Percentiles rank a stretch among this genome's conserved stretches.
Evolutionary conservation across 352 stramenopile species (phyloP).

Genomic region (Globisporangium apiculatum): DNA sequence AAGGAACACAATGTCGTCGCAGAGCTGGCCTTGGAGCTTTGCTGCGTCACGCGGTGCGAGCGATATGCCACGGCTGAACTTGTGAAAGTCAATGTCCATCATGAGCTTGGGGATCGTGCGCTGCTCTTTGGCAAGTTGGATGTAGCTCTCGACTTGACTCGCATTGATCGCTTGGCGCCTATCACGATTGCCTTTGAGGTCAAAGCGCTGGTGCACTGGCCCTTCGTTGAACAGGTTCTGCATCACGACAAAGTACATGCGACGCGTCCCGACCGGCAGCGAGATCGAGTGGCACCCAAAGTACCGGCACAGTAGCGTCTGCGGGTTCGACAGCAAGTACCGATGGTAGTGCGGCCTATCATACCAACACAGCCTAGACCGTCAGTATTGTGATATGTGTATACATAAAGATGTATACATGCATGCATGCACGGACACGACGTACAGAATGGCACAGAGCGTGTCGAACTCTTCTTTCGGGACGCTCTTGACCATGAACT

Average conservation of each 20-base stretch:
- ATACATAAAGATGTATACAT: background rate
- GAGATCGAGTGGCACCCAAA: constrained; percentile 85
- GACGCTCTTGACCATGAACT: constrained; percentile 87
- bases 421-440: background rate
- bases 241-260: constrained; percentile 89
- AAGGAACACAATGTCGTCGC: constrained; percentile 78
- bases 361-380: background rate
- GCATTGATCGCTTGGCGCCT: constrained; percentile 59
- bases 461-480: constrained; percentile 82
- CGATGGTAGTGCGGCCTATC: constrained; percentile 63
- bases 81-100: constrained; percentile 86
- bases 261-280: constrained; percentile 68
- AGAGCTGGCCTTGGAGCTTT: constrained; percentile 55
- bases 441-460: constrained; percentile 68
- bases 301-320: constrained; percentile 73
- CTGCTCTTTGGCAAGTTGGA: constrained; percentile 54
- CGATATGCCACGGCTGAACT: constrained; percentile 54
- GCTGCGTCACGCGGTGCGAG: constrained; percentile 37
- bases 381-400: background rate
- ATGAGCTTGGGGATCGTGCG: constrained; percentile 62
- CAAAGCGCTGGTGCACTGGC: constrained; percentile 71
- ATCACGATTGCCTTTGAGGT: constrained; percentile 80
- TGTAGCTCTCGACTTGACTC: constrained; percentile 49
- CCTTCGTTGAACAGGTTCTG: constrained; percentile 82
- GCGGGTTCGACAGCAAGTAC: constrained; percentile 66